A percentile compares a stretch with the other conserved stretches of the same genome.
Conservation (phyloP, 2,329 filamentous ascomycete genomes). For the Dichotomopilus funicola region DNA sequence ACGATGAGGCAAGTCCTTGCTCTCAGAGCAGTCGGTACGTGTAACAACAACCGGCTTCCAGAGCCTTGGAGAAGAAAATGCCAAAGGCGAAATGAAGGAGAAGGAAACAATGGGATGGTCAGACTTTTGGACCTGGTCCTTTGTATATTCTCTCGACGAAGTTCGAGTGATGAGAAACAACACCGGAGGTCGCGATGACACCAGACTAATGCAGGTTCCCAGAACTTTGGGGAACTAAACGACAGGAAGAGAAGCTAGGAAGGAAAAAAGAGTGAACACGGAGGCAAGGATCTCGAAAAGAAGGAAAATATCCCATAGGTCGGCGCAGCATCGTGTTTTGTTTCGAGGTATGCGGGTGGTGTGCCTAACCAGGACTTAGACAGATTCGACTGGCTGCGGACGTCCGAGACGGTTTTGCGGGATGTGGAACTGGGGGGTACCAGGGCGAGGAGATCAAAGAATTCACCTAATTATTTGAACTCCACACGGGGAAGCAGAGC, state of each 20-base stretch:
- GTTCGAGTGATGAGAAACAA: not conserved
- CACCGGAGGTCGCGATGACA: not conserved
- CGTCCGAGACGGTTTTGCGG: not conserved
- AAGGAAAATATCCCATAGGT: conserved; percentile 2
- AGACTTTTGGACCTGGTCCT: not conserved
- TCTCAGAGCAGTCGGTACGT: conserved; percentile 4
- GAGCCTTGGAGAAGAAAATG: conserved; percentile 10
- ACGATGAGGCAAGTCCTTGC: no score
- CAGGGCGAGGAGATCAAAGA: conserved; percentile 3
- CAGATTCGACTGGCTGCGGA: conserved; percentile 7
- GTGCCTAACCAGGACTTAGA: not conserved
- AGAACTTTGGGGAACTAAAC: not conserved
- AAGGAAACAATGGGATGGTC: not conserved
- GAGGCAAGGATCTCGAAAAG: not conserved
- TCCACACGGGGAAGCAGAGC: no score
- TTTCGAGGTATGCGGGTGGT: conserved; percentile 15
- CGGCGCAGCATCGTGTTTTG: conserved; percentile 12
- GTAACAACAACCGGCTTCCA: conserved; percentile 16
- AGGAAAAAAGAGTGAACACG: conserved; percentile 2
- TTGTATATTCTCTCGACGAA: not conserved
- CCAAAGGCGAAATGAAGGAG: not conserved
- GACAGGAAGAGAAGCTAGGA: not conserved
- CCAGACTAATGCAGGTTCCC: not conserved
- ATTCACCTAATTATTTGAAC: not conserved
- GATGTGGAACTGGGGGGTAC: no score